Conservation (phyloP, 73 alveolate genomes). For the Paramecium sonneborni region DNA sequence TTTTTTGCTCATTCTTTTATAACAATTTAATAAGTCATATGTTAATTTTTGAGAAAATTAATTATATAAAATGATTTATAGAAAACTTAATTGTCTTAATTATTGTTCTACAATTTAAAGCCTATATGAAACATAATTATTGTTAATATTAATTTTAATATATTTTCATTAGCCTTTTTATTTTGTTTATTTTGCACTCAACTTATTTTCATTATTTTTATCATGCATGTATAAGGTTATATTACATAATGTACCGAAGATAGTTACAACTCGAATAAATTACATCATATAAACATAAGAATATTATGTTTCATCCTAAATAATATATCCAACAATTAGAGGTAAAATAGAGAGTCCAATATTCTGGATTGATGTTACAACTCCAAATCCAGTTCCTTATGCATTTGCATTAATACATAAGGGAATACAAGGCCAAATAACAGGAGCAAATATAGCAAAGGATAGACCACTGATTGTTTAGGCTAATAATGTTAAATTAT, state of each 20-base stretch:
- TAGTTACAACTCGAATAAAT: not conserved
- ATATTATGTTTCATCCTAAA: not conserved
- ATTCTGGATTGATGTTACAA: constrained; percentile 79
- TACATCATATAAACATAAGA: not conserved
- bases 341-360: constrained; percentile 79
- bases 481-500: not conserved
- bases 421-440: constrained; percentile 85
- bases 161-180: not conserved
- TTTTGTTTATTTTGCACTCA: not conserved
- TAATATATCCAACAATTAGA: constrained; percentile 15
- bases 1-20: too few species aligned
- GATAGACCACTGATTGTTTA: constrained; percentile 71
- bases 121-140: too few species aligned
- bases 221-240: not conserved
- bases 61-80: too few species aligned
- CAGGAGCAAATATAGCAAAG: constrained; percentile 81
- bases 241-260: not conserved
- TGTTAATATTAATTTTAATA: too few species aligned
- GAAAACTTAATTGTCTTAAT: not conserved
- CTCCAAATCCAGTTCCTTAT: constrained; percentile 90
- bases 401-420: constrained; percentile 73
- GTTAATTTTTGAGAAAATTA: too few species aligned
- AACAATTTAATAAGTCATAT: too few species aligned
- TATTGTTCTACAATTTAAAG: too few species aligned
- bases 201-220: not conserved